Conservation (phyloP, 257 asterid genomes). For the Solanum piurae region DNA sequence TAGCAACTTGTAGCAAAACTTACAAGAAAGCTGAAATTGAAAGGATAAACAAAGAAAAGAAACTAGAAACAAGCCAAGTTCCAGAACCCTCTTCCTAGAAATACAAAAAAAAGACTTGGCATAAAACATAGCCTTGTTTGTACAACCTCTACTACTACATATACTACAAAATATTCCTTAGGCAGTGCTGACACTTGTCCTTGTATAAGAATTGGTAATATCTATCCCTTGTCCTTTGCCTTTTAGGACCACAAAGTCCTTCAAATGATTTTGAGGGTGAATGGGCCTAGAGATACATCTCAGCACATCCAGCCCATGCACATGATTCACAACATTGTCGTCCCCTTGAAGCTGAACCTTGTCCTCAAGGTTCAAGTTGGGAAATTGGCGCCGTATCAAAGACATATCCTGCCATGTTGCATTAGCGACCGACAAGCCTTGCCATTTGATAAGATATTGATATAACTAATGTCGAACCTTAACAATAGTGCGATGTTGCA, state of each 20-base stretch:
- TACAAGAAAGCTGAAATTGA: neutral
- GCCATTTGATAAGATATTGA: neutral
- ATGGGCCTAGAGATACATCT: neutral
- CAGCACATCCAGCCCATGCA: neutral
- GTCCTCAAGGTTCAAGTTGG: neutral
- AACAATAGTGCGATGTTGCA: no score
- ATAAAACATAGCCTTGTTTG: neutral
- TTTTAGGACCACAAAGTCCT: neutral
- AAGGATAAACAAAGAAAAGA: neutral
- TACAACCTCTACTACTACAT: neutral
- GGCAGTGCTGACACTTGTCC: neutral
- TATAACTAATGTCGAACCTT: neutral
- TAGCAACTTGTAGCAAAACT: neutral
- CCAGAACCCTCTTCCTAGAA: neutral
- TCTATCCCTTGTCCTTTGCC: neutral
- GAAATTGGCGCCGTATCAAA: neutral
- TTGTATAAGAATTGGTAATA: neutral
- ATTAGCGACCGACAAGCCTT: neutral
- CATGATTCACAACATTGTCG: neutral
- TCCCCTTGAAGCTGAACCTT: neutral
- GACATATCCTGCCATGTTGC: neutral
- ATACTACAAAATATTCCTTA: neutral
- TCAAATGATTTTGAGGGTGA: neutral
- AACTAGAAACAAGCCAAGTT: neutral
- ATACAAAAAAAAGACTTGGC: neutral